Evolutionary conservation across 306 rosid genomes (phyloP).

Genomic region (Calophaca sinica): DNA sequence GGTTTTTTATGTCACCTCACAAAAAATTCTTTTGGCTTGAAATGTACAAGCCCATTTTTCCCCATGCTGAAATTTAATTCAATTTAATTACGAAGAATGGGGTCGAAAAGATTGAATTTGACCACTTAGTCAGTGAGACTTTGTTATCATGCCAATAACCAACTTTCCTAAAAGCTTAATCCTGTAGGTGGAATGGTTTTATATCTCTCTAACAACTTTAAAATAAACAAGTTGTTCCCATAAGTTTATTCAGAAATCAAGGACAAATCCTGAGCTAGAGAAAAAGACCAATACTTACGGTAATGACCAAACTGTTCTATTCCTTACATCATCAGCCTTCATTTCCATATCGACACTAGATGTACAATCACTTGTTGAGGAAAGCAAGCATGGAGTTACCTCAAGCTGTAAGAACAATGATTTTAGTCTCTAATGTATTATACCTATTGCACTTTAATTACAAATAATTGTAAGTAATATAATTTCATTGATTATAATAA

Average conservation of each 20-base stretch:
- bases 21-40: neutral
- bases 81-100: neutral
- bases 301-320: slow-evolving; percentile 84
- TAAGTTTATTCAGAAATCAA: slow-evolving; percentile 36
- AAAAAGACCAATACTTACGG: slow-evolving; percentile 73
- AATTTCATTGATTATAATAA: no score
- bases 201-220: neutral
- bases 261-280: slow-evolving; percentile 17
- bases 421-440: slow-evolving; percentile 39
- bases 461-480: no score
- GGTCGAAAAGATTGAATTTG: slow-evolving; percentile 22
- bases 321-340: slow-evolving; percentile 58
- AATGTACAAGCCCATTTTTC: neutral
- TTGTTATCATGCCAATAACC: slow-evolving; percentile 31
- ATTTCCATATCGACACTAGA: slow-evolving; percentile 43
- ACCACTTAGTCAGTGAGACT: neutral
- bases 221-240: slow-evolving; percentile 1
- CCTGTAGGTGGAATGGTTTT: slow-evolving; percentile 2
- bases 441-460: slow-evolving; percentile 2
- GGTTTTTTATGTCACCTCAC: slow-evolving; percentile 7
- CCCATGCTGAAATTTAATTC: slow-evolving; percentile 5
- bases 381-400: slow-evolving; percentile 90
- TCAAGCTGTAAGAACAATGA: slow-evolving; percentile 74
- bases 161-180: slow-evolving; percentile 32
- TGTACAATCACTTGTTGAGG: slow-evolving; percentile 59